Evolutionary conservation across 1,139 yeast species (phyloP), one percentile per base, ranked within the genome.

Genomic region (Yamadazyma friedrichii): DNA sequence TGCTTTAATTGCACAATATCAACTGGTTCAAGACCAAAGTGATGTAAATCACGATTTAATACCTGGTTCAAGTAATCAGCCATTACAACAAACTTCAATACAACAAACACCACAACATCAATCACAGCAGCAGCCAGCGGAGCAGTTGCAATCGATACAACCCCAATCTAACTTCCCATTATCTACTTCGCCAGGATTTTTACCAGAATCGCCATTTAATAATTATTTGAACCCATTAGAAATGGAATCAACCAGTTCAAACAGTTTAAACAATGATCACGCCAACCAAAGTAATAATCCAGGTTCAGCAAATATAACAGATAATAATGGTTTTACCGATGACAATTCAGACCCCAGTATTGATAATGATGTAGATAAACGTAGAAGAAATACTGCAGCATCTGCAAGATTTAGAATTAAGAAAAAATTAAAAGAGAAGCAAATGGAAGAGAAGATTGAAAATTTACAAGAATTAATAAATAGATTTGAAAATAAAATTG

Each of bases 1-100:
- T 17, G 87, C 88, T 1, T 65, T 84, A 41, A 79, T 84, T 31
- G 91, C 89, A 0, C 85, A 81, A 51, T 85, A 84, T 56, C 85
- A 82, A 56, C 56, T 62, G 46, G 45, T 51, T 4, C 54, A 49
- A 28, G 28, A 26, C 9, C 12, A 10, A 10, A 26, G 5, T 26
- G 28, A 26, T 26, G 28, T 26, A 10, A 12, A 27, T 27, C n/a
- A n/a, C n/a, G 16, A 16, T 31, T 20, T 20, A 20, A 20, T 20
- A 8, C 12, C 24, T 5, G 24, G 24, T 16, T 11, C n/a, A 9
- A 11, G 22, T 10, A 15, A 29, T 13, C 32, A 4, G 3, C 6
- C 17, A 9, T 15, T 9, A 15, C 4, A 16, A 9, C 6, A 2
- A 4, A n/a, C 30, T 4, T n/a, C 8, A n/a, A n/a, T 9, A 6